Percentiles rank a stretch among this genome's conserved stretches.
Evolutionary conservation across 2,329 filamentous ascomycete genomes (phyloP).

Genomic region (Zasmidium cellare): DNA sequence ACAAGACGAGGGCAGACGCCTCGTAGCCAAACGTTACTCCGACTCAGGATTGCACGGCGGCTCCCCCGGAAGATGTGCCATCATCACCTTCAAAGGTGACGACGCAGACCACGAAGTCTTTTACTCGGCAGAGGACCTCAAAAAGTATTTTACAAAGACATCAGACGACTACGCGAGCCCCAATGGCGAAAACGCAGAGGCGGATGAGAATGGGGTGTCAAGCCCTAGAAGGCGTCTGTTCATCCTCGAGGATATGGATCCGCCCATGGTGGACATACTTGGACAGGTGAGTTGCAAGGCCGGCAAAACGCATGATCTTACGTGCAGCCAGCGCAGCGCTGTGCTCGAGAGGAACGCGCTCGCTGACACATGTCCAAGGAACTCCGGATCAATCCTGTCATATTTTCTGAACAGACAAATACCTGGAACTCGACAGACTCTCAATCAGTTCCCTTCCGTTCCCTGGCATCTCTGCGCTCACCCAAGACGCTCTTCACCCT

Average conservation of each 20-base stretch:
- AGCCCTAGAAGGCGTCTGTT: constrained; percentile 16
- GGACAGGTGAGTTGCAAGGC: constrained; percentile 5
- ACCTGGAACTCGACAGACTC: constrained; percentile 28
- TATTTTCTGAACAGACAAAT: constrained; percentile 29
- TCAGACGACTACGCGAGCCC: not conserved
- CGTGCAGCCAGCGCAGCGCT: not conserved
- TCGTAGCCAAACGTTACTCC: constrained; percentile 3
- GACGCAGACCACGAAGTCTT: not conserved
- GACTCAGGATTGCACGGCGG: not conserved
- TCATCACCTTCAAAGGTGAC: constrained; percentile 9
- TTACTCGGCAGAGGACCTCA: not conserved
- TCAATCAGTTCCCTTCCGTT: constrained; percentile 20
- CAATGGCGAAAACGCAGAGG: not conserved
- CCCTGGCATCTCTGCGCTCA: constrained; percentile 21
- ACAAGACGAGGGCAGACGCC: constrained; percentile 10
- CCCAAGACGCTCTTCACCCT: constrained; percentile 22
- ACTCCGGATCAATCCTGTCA: constrained; percentile 23
- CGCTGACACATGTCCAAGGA: not conserved
- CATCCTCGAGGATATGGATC: constrained; percentile 28
- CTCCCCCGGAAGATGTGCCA: constrained; percentile 16
- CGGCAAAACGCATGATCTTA: not conserved
- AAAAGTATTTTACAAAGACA: not conserved
- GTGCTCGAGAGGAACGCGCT: not conserved
- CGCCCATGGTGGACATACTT: constrained; percentile 23
- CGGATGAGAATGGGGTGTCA: not conserved